A percentile compares a stretch with the other conserved stretches of the same genome.
Evolutionary conservation across 1,139 yeast genomes (phyloP).

Genomic region (Magnusiomyces tetraspermus): DNA sequence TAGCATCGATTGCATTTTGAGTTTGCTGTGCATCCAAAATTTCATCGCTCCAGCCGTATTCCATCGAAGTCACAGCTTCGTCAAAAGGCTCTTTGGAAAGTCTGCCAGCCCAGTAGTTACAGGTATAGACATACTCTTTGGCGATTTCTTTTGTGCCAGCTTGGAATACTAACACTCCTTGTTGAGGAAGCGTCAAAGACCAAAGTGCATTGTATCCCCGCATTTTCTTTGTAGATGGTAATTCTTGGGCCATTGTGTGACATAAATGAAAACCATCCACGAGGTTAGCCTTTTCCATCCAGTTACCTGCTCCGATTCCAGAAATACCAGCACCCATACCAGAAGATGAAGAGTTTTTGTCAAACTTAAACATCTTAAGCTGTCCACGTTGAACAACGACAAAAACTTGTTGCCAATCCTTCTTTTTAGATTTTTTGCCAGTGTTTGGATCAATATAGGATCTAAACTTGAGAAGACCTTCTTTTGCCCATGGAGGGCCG

Average conservation of each 20-base stretch:
- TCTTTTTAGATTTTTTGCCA: slow-evolving; percentile 26
- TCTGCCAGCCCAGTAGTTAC: slow-evolving; percentile 84
- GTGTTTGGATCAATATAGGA: slow-evolving; percentile 33
- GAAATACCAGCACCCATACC: slow-evolving; percentile 43
- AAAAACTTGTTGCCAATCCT: slow-evolving; percentile 29
- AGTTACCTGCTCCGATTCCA: slow-evolving; percentile 2
- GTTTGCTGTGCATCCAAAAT: neutral
- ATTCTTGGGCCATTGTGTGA: slow-evolving; percentile 28
- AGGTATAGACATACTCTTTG: slow-evolving; percentile 57
- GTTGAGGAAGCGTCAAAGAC: slow-evolving; percentile 32
- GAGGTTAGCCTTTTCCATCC: slow-evolving; percentile 12
- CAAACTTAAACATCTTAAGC: slow-evolving; percentile 29
- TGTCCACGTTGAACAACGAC: slow-evolving; percentile 33
- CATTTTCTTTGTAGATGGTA: slow-evolving; percentile 24
- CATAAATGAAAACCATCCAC: slow-evolving; percentile 27
- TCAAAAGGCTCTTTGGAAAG: slow-evolving; percentile 64
- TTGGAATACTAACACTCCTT: slow-evolving; percentile 28
- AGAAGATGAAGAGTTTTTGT: slow-evolving; percentile 11
- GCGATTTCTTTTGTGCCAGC: slow-evolving; percentile 66
- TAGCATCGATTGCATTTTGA: neutral
- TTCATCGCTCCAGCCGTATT: slow-evolving; percentile 60
- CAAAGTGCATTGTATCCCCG: slow-evolving; percentile 27
- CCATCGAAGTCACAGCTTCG: slow-evolving; percentile 58
- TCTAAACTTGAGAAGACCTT: slow-evolving; percentile 50
- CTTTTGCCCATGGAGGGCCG: slow-evolving; percentile 72